Evolutionary conservation across 495 filamentous ascomycete species (phyloP), one percentile per base, ranked within the genome.

Genomic region (Daldinia concentrica): DNA sequence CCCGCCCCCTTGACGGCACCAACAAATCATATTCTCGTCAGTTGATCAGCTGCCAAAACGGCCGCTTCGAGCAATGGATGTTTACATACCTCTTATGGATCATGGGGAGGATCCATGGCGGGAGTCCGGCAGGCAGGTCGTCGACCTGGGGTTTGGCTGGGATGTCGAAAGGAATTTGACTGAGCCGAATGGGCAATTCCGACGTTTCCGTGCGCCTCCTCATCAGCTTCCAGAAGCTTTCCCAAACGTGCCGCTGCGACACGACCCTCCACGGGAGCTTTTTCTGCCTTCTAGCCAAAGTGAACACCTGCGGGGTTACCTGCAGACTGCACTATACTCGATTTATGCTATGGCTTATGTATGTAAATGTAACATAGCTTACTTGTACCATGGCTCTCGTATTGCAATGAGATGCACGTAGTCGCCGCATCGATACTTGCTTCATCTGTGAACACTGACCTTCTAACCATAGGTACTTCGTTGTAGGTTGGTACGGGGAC

Each of bases 151-250:
- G 50, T 30, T 30, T 64, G 62, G 51, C 58, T 69, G 30, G 52
- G 30, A 43, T 36, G n/a, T 6, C 9, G 43, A 51, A 43, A 17
- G 22, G 59, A 64, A 57, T 64, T 55, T 65, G 57, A 64, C 58
- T 52, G 64, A 30, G 61, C 55, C 61, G 29, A 59, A 51, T 60
- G 62, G 62, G 59, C 60, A 50, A 65, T 32, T 41, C 72, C 65
- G 65, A 68, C 27, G 58, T 48, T 60, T 71, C 59, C 72, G 66
- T 48, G 50, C 19, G 39, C 39, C 17, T 29, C 29, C 50, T 63
- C 2, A 14, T 59, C 22, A 61, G 58, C 68, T 76, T 76, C 74
- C 67, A 76, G 74, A 76, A 76, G 68, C 27, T 65, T 76, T 76
- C 68, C 32, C 58, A 63, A 68, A 66, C 36, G 32, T 65, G 43